phyloP scores from a whole-genome alignment of 169 alveolate species.

The Eimeria praecox region DNA sequence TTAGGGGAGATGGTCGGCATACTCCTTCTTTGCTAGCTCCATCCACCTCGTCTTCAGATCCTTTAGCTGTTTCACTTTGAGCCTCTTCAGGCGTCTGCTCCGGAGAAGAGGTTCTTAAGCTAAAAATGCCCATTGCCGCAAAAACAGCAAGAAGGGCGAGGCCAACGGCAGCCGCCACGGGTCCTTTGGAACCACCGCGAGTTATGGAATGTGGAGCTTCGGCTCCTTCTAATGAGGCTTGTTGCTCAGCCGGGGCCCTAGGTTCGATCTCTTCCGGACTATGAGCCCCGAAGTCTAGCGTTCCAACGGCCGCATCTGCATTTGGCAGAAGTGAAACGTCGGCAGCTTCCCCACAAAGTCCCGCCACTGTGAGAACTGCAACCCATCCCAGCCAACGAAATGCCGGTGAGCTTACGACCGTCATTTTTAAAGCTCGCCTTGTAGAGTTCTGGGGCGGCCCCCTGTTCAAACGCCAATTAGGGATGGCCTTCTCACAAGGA shows the following conservation, averaged over 20 bases:
- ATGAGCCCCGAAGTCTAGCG: background rate
- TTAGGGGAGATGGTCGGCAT: background rate
- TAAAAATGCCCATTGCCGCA: background rate
- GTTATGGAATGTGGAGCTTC: background rate
- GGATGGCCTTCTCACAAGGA: background rate
- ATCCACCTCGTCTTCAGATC: background rate
- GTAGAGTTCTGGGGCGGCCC: background rate
- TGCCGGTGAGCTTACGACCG: background rate
- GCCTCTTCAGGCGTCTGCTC: background rate
- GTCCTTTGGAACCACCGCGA: background rate
- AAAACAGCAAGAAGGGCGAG: background rate
- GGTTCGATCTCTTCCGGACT: background rate
- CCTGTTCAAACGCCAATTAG: background rate
- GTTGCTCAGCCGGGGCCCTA: background rate
- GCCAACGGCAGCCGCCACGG: background rate
- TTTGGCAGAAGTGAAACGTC: background rate
- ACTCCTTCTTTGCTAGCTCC: background rate
- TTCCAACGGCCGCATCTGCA: background rate
- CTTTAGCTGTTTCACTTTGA: background rate
- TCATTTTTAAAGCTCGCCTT: background rate
- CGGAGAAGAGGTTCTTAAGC: background rate
- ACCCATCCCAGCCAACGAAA: background rate
- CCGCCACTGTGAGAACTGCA: background rate
- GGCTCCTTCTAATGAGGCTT: background rate
- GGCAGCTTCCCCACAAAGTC: background rate